Evolutionary conservation across 768 basidiomycete species (phyloP).

Genomic region (Suillus hirtellus): DNA sequence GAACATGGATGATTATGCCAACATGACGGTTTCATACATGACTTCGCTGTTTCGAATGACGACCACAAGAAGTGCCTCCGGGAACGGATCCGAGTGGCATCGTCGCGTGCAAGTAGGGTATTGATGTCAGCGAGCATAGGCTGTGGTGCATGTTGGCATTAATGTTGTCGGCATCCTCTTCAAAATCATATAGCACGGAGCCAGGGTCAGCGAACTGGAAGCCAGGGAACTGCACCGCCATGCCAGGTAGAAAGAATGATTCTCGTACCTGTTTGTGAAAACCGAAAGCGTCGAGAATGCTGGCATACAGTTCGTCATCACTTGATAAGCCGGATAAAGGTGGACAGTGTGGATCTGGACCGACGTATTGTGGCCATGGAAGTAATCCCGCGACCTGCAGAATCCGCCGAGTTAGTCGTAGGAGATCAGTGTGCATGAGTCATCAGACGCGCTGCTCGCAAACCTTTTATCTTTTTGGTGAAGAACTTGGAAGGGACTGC

Average conservation of each 20-base stretch:
- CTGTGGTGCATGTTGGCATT: neutral
- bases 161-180: neutral
- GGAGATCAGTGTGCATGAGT: constrained; percentile 65
- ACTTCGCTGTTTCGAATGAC: constrained; percentile 22
- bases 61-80: constrained; percentile 21
- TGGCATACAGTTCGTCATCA: neutral
- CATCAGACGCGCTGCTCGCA: constrained; percentile 81
- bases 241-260: neutral
- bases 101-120: neutral
- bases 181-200: neutral
- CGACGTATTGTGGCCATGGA: constrained; percentile 61
- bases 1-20: constrained; percentile 4
- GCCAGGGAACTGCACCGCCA: neutral
- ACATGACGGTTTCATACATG: constrained; percentile 7
- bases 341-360: too few species aligned
- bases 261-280: neutral
- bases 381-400: constrained; percentile 91
- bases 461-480: constrained; percentile 50
- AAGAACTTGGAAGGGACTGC: neutral
- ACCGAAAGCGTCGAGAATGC: neutral
- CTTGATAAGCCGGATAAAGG: neutral
- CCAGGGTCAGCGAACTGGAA: neutral
- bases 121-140: neutral
- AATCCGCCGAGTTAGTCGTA: constrained; percentile 89
- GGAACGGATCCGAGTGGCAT: constrained; percentile 4